Evolutionary conservation across 73 alveolate species (phyloP).

Genomic region (Uronychia setigera): DNA sequence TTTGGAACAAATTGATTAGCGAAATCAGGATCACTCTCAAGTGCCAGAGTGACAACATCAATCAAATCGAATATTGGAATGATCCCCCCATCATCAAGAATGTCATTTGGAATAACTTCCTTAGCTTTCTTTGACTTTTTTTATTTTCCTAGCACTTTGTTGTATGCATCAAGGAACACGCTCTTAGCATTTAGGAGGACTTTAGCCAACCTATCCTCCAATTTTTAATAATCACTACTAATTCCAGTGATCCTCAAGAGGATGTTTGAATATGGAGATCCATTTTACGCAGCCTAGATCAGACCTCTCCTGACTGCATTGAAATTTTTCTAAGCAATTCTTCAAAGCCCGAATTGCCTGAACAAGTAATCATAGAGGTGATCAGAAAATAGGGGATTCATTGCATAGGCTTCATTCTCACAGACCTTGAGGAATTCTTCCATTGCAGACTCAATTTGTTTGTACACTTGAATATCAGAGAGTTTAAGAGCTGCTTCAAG

Average conservation of each 20-base stretch:
- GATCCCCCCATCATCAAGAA: background rate
- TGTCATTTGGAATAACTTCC: background rate
- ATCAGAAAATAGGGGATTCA: background rate
- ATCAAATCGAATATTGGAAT: background rate
- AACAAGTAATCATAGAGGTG: background rate
- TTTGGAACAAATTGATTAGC: background rate
- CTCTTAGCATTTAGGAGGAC: background rate
- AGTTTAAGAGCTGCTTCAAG: background rate
- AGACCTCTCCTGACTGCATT: background rate
- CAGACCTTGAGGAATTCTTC: background rate
- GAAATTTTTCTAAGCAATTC: background rate
- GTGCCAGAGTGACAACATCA: background rate
- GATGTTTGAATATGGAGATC: background rate
- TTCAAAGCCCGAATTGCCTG: background rate
- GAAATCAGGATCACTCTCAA: background rate
- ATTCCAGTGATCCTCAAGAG: background rate
- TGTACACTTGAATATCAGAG: background rate
- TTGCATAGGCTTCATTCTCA: background rate
- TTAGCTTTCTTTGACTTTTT: background rate
- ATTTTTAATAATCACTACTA: background rate
- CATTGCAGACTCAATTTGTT: background rate
- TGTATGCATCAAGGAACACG: background rate
- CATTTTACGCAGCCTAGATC: background rate
- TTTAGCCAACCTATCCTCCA: background rate
- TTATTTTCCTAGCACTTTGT: background rate